phyloP scores from a whole-genome alignment of 345 rosid species.

The Heritiera fomes region DNA sequence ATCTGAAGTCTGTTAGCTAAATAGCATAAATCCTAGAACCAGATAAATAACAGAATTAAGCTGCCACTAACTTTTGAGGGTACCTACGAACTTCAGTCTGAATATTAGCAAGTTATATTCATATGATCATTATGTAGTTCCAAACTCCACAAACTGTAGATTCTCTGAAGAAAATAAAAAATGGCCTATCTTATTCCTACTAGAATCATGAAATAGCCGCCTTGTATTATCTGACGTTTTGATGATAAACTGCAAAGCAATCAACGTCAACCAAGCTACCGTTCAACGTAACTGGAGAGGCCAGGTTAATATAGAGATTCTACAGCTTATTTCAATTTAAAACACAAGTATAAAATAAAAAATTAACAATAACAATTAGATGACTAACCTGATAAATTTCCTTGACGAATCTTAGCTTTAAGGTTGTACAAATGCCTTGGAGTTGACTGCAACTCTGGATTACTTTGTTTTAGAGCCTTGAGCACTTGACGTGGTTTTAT shows the following conservation, averaged over 20 bases:
- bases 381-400: conserved; percentile 37
- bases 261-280: conserved; percentile 7
- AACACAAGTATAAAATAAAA: neutral
- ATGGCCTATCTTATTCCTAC: neutral
- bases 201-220: neutral
- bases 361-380: neutral
- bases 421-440: conserved; percentile 55
- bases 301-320: neutral
- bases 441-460: conserved; percentile 50
- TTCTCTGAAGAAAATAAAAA: neutral
- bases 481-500: conserved; percentile 51
- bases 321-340: conserved; percentile 13
- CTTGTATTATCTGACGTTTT: conserved; percentile 5
- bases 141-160: neutral
- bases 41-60: neutral
- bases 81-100: neutral
- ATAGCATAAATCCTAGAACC: conserved; percentile 8
- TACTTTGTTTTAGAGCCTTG: conserved; percentile 43
- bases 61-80: neutral
- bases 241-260: conserved; percentile 10
- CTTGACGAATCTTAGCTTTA: conserved; percentile 53
- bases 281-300: neutral
- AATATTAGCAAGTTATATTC: neutral
- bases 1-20: neutral
- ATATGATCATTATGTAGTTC: neutral